phyloP scores from a whole-genome alignment of 768 basidiomycete species.

The Aureoboletus auriporus region DNA sequence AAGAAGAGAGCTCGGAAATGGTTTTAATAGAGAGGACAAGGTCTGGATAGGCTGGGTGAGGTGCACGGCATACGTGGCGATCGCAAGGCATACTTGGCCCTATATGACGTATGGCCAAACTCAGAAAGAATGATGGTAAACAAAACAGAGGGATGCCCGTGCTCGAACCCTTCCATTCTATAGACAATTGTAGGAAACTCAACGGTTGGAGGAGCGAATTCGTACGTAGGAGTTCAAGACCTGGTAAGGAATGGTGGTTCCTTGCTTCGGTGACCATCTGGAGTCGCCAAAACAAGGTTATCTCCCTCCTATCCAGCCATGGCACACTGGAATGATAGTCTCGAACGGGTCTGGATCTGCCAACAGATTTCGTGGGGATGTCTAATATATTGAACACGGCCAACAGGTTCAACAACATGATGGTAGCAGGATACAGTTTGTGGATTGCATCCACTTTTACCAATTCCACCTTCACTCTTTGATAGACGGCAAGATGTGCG shows the following conservation, averaged over 20 bases:
- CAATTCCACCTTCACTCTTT: slow-evolving; percentile 81
- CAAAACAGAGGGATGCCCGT: slow-evolving; percentile 61
- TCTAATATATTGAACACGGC: slow-evolving; percentile 80
- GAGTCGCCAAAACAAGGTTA: slow-evolving; percentile 54
- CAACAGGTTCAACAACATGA: slow-evolving; percentile 82
- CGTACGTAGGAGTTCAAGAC: slow-evolving; percentile 80
- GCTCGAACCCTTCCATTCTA: slow-evolving; percentile 73
- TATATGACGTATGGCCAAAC: slow-evolving; percentile 54
- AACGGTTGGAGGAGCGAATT: slow-evolving; percentile 66
- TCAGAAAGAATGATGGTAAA: slow-evolving; percentile 74
- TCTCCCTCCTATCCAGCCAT: slow-evolving; percentile 81
- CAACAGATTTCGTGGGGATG: slow-evolving; percentile 55
- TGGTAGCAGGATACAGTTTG: slow-evolving; percentile 81
- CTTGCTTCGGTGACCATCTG: slow-evolving; percentile 51
- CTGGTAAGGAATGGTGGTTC: slow-evolving; percentile 64
- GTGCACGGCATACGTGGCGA: slow-evolving; percentile 78
- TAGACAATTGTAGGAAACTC: slow-evolving; percentile 81
- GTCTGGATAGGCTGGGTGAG: slow-evolving; percentile 66
- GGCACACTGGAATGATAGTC: slow-evolving; percentile 80
- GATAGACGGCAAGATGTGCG: slow-evolving; percentile 59
- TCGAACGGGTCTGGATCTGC: slow-evolving; percentile 58
- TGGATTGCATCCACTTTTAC: slow-evolving; percentile 82
- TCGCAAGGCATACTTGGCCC: slow-evolving; percentile 65
- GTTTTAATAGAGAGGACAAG: slow-evolving; percentile 77
- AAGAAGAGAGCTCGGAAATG: slow-evolving; percentile 60